Evolutionary conservation across 2,329 filamentous ascomycete species (phyloP).

Genomic region (Pseudogymnoascus sp.): DNA sequence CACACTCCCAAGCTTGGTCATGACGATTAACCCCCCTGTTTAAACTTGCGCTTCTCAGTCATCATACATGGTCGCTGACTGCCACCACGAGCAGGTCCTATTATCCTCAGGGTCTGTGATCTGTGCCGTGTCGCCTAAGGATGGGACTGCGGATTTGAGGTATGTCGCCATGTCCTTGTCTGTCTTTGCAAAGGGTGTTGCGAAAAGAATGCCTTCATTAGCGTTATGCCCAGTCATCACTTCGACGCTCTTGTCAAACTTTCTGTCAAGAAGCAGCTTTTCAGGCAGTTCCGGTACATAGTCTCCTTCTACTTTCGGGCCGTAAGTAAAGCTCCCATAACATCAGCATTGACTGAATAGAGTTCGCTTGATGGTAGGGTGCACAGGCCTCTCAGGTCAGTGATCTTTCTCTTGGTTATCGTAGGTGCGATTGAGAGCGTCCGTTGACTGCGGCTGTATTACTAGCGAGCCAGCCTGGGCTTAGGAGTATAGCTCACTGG

Average conservation of each 20-base stretch:
- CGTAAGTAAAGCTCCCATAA: slow-evolving; percentile 23
- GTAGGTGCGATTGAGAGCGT: neutral
- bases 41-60: neutral
- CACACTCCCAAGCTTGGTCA: neutral
- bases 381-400: slow-evolving; percentile 11
- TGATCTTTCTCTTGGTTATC: slow-evolving; percentile 12
- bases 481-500: slow-evolving; percentile 23
- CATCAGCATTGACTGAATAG: slow-evolving; percentile 15
- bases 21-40: neutral
- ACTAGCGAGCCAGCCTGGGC: slow-evolving; percentile 10
- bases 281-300: slow-evolving; percentile 39
- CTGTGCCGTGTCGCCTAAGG: slow-evolving; percentile 15
- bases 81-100: neutral
- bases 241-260: slow-evolving; percentile 34
- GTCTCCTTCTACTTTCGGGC: slow-evolving; percentile 39
- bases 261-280: slow-evolving; percentile 33
- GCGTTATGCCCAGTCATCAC: slow-evolving; percentile 38
- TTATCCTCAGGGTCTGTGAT: neutral
- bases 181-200: slow-evolving; percentile 24
- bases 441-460: slow-evolving; percentile 8
- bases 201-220: slow-evolving; percentile 34
- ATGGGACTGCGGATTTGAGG: slow-evolving; percentile 16
- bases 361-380: slow-evolving; percentile 9
- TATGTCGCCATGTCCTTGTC: neutral
- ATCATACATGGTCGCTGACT: neutral